A percentile compares a stretch with the other conserved stretches of the same genome.
Evolutionary conservation across 257 asterid species (phyloP).

Genomic region (Prunella vulgaris): DNA sequence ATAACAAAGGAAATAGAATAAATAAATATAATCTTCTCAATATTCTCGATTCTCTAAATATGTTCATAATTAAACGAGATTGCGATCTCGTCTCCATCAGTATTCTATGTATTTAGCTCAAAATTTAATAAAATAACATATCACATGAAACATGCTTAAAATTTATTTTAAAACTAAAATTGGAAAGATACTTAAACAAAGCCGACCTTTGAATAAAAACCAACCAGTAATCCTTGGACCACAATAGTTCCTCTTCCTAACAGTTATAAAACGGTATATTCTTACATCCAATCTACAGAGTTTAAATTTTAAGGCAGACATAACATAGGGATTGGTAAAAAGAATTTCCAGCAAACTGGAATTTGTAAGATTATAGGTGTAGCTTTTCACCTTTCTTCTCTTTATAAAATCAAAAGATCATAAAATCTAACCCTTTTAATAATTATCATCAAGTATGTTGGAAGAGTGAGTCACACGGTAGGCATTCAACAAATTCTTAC

Average conservation of each 20-base stretch:
- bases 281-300: neutral
- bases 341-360: neutral
- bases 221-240: neutral
- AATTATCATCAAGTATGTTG: neutral
- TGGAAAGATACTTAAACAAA: neutral
- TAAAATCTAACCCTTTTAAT: neutral
- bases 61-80: too few relatives aligned
- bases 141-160: neutral
- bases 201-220: neutral
- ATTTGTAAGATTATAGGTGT: neutral
- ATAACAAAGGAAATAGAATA: too few relatives aligned
- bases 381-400: neutral
- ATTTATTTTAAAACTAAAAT: neutral
- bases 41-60: too few relatives aligned
- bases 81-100: too few relatives aligned
- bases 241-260: neutral
- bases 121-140: neutral
- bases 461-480: neutral
- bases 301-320: conserved; percentile 1
- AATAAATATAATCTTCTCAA: too few relatives aligned
- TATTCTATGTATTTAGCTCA: neutral
- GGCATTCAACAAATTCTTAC: neutral
- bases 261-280: neutral
- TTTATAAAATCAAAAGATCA: neutral
- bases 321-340: neutral